Evolutionary conservation across 208 protist species (phyloP).

Genomic region (Porcisia hertigi): DNA sequence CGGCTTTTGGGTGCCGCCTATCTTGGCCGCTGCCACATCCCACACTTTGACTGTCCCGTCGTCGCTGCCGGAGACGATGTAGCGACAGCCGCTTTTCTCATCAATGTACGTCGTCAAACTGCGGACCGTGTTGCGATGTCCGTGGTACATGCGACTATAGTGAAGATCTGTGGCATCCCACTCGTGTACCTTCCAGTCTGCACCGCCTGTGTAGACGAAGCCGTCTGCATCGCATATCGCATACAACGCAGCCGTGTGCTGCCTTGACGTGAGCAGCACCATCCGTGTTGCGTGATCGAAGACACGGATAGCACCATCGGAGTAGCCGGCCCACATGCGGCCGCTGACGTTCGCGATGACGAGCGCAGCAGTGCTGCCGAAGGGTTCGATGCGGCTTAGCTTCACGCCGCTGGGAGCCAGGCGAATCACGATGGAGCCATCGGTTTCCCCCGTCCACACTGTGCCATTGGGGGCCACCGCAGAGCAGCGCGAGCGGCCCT

Average conservation of each 20-base stretch:
- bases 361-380: conserved; percentile 27
- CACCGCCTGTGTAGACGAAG: conserved; percentile 64
- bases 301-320: conserved; percentile 60
- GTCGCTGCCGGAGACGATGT: conserved; percentile 62
- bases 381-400: conserved; percentile 32
- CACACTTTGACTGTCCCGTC: conserved; percentile 67
- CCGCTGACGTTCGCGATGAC: conserved; percentile 31
- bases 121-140: conserved; percentile 64
- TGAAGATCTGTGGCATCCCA: conserved; percentile 58
- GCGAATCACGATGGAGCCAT: conserved; percentile 55
- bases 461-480: conserved; percentile 50
- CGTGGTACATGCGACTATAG: conserved; percentile 58
- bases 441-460: conserved; percentile 66
- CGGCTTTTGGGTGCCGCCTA: conserved; percentile 12
- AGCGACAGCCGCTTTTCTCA: conserved; percentile 33
- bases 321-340: conserved; percentile 65
- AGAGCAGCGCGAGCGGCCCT: conserved; percentile 53
- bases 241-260: conserved; percentile 65
- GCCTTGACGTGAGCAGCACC: conserved; percentile 44
- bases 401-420: conserved; percentile 41
- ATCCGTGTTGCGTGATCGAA: conserved; percentile 33
- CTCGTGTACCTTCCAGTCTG: conserved; percentile 76
- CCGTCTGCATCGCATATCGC: conserved; percentile 41
- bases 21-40: conserved; percentile 35
- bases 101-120: conserved; percentile 47